phyloP scores from a whole-genome alignment of 495 filamentous ascomycete species.

The Penicillium subrubescens region DNA sequence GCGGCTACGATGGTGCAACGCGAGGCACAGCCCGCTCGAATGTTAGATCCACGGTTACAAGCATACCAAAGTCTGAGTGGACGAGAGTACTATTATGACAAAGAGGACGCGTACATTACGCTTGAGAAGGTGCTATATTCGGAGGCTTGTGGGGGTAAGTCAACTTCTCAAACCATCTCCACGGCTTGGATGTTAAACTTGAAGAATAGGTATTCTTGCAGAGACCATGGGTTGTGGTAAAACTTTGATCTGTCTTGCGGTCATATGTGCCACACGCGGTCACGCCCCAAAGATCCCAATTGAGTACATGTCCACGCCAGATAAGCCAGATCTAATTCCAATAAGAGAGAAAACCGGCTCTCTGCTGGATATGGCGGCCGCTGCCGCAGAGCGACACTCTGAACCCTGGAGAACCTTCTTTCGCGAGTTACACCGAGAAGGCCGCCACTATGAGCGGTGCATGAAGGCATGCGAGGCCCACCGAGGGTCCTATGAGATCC shows the following conservation, averaged over 20 bases:
- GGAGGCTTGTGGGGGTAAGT: conserved; percentile 67
- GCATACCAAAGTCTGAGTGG: conserved; percentile 59
- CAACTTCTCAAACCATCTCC: background rate
- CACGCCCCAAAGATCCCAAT: conserved; percentile 68
- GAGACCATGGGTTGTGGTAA: conserved; percentile 79
- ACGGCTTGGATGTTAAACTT: background rate
- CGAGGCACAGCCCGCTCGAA: conserved; percentile 64
- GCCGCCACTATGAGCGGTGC: conserved; percentile 49
- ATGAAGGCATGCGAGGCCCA: conserved; percentile 56
- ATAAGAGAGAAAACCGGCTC: conserved; percentile 50
- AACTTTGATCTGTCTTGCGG: conserved; percentile 81
- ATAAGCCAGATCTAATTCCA: conserved; percentile 38
- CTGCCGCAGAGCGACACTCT: conserved; percentile 62
- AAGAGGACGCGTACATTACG: conserved; percentile 61
- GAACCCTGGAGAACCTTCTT: conserved; percentile 71
- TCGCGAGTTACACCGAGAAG: conserved; percentile 34
- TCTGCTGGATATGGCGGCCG: conserved; percentile 72
- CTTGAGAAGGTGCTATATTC: conserved; percentile 71
- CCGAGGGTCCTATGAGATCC: conserved; percentile 56
- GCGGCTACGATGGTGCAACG: conserved; percentile 85
- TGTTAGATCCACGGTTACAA: conserved; percentile 74
- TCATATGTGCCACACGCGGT: conserved; percentile 78
- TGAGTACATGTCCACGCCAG: conserved; percentile 44
- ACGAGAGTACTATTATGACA: conserved; percentile 69
- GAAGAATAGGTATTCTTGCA: conserved; percentile 40